A percentile compares a stretch with the other conserved stretches of the same genome.
phyloP scores from a whole-genome alignment of 495 filamentous ascomycete genomes.

The Pseudoneurospora amorphoporcata region DNA sequence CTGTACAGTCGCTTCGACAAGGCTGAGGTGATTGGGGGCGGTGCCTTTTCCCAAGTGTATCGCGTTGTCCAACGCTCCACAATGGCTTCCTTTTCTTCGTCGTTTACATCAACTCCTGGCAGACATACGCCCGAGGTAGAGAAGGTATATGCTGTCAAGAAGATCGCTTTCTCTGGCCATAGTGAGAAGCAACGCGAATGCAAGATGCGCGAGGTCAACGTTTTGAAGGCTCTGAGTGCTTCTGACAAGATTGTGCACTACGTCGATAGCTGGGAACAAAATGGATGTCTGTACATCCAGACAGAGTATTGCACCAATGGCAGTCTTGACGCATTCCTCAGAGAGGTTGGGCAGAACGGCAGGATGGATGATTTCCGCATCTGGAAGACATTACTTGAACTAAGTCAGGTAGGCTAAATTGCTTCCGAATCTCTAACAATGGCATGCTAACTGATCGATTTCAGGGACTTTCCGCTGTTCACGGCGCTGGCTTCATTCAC shows the following conservation, averaged over 20 bases:
- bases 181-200: slow-evolving; percentile 64
- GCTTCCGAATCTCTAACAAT: not conserved
- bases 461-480: slow-evolving; percentile 80
- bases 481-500: slow-evolving; percentile 80
- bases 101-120: slow-evolving; percentile 19
- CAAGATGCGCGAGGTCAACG: slow-evolving; percentile 69
- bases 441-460: slow-evolving; percentile 25
- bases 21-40: slow-evolving; percentile 67
- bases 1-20: slow-evolving; percentile 64
- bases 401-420: slow-evolving; percentile 55
- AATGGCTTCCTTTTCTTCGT: slow-evolving; percentile 12
- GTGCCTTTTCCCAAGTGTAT: slow-evolving; percentile 90
- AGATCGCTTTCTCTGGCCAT: slow-evolving; percentile 65
- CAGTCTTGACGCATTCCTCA: slow-evolving; percentile 73
- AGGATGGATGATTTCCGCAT: slow-evolving; percentile 93
- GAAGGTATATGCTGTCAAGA: slow-evolving; percentile 84
- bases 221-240: slow-evolving; percentile 58
- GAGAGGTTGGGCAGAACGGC: slow-evolving; percentile 65
- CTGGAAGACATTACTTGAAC: slow-evolving; percentile 90
- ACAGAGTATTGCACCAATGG: slow-evolving; percentile 94
- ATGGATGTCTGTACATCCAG: slow-evolving; percentile 79
- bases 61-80: slow-evolving; percentile 46
- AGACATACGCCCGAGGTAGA: slow-evolving; percentile 27
- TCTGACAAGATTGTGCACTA: slow-evolving; percentile 77
- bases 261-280: slow-evolving; percentile 75